Evolutionary conservation across 192 early-diverging fungal genomes (phyloP), one percentile per base, ranked within the genome.

Genomic region (Spizellomyces sp.): DNA sequence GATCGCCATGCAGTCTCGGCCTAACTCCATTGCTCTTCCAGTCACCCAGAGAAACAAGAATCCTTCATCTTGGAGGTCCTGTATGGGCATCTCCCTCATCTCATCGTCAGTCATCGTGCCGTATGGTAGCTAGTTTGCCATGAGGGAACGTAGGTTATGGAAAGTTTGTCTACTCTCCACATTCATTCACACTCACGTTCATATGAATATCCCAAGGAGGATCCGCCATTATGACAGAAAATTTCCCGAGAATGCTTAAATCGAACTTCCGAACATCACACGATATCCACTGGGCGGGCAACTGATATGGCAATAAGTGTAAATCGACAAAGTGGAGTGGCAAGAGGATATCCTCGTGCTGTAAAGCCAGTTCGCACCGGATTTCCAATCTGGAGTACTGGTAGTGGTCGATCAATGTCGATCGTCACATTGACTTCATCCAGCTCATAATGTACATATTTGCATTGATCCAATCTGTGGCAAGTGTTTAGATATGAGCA

Each of bases 121-220:
- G 66, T 89, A 89, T 9, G 87, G 87, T 5, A 87, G 74, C 83
- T 86, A 58, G 27, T 12, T 36, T 36, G 27, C 27, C 27, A 36
- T 36, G 27, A 36, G 50, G 4, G 4, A 54, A 54, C 12, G 0
- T 6, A 22, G 56, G 61, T 15, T n/a, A 67, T n/a, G 14, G 17
- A 45, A 5, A 12, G 10, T 47, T 78, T 67, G 61, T 67, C 8
- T 41, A 27, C 44, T 17, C 6, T 7, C 43, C 21, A 14, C n/a
- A 19, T 15, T 48, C 4, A 22, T n/a, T 47, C 6, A 14, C 4
- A 27, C 66, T 58, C 58, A 67, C 66, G 27, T 55, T 68, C 87
- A 89, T 89, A 67, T 88, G 87, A 52, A 89, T 89, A 69, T 89
- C 87, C 87, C 87, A 89, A 4, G 87, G 87, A 7, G 87, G 87